Percentiles rank a stretch among this genome's conserved stretches.
These are phyloP conservation scores for Pistacia integerrima DNA, from an alignment of 345 rosid genomes.

Conservation along the genomic window DNA sequence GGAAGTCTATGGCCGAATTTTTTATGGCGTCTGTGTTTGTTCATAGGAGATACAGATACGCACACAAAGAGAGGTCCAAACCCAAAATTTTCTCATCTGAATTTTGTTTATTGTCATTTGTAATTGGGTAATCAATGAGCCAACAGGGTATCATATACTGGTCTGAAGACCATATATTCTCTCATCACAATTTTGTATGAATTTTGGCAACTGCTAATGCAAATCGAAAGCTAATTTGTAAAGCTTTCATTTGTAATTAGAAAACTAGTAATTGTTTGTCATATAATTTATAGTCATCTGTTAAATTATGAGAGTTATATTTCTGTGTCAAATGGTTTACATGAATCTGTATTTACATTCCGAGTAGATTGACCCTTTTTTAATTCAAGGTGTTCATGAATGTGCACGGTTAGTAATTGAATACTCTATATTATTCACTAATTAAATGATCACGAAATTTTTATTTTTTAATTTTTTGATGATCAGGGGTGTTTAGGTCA, in stretches of 20 bases:
- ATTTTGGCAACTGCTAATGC: neutral
- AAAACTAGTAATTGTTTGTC: neutral
- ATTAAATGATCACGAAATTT: too few relatives aligned
- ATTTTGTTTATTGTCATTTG: conserved; percentile 4
- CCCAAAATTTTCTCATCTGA: conserved; percentile 24
- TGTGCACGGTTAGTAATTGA: too few relatives aligned
- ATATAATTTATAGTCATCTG: neutral
- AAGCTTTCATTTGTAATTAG: conserved; percentile 1
- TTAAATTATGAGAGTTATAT: neutral
- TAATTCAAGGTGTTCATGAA: too few relatives aligned
- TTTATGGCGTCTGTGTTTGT: conserved; percentile 17
- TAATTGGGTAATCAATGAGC: neutral
- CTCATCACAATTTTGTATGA: neutral
- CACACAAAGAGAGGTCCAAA: neutral
- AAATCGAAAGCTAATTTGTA: neutral
- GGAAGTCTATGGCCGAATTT: conserved; percentile 6
- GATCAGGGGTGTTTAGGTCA: too few relatives aligned
- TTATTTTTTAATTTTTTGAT: too few relatives aligned
- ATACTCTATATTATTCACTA: too few relatives aligned
- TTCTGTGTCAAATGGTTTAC: too few relatives aligned
- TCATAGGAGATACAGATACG: conserved; percentile 12
- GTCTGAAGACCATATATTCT: neutral
- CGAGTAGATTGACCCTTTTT: too few relatives aligned
- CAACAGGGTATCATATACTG: neutral
- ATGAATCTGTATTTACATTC: too few relatives aligned